Evolutionary conservation across 768 basidiomycete species (phyloP).

Genomic region (Boletus pseudo-olivaceus): DNA sequence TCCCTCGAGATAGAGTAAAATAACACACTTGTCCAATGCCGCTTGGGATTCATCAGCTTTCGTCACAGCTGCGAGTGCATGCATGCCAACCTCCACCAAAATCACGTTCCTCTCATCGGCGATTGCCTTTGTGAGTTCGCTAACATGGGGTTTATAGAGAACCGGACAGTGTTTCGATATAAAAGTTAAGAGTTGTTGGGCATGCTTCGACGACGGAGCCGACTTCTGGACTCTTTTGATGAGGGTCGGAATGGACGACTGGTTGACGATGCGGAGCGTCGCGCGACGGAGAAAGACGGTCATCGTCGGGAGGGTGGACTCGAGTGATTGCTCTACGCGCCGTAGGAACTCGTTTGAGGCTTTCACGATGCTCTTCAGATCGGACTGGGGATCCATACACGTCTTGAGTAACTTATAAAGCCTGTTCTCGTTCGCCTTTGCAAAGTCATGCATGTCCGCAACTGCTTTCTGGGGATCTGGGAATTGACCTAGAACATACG

Average conservation of each 20-base stretch:
- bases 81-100: slow-evolving; percentile 65
- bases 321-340: slow-evolving; percentile 67
- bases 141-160: slow-evolving; percentile 69
- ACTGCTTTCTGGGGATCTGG: slow-evolving; percentile 69
- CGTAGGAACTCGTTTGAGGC: slow-evolving; percentile 77
- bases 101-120: slow-evolving; percentile 55
- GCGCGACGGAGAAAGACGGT: slow-evolving; percentile 63
- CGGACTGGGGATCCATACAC: slow-evolving; percentile 80
- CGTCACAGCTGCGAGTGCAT: slow-evolving; percentile 69
- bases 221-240: slow-evolving; percentile 62
- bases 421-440: slow-evolving; percentile 80
- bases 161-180: slow-evolving; percentile 75
- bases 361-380: slow-evolving; percentile 77
- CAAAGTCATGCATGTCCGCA: slow-evolving; percentile 80
- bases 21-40: slow-evolving; percentile 64
- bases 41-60: slow-evolving; percentile 55
- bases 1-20: neutral
- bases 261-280: slow-evolving; percentile 73
- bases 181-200: slow-evolving; percentile 50
- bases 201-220: slow-evolving; percentile 40
- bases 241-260: slow-evolving; percentile 79
- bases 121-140: slow-evolving; percentile 72
- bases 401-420: slow-evolving; percentile 82
- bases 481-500: slow-evolving; percentile 41
- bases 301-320: slow-evolving; percentile 66